Base-by-base conservation (phyloP, 352 stramenopile species). In the Phytopythium chamaehyphon region DNA sequence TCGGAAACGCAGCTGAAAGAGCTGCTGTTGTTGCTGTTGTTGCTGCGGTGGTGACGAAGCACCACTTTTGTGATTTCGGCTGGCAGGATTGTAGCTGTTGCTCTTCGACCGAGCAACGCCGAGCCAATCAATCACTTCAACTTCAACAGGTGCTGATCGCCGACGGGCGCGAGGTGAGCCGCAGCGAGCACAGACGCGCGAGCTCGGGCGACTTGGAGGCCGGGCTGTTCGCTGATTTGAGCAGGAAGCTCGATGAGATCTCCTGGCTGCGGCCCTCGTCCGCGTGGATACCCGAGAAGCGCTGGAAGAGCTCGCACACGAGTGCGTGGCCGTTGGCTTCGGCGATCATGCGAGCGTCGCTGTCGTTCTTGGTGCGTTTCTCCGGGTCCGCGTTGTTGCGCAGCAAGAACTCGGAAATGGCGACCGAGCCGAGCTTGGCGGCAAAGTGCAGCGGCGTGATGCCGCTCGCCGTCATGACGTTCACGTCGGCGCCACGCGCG, bases 371-470 rank as follows among this genome's bases (percentile, higher is more conserved):
- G 54, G 81, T 89, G 55, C 73, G 73, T 49, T 83, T 82, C 54
- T 79, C 62, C 0, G 71, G 74, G 55, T 90, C 74, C 1, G 78
- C 81, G 43, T 83, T 50, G 57, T 88, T 71, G n/a, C 73, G 66
- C 38, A 92, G 47, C 45, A 92, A 48, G 28, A 82, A 77, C 59
- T 88, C 69, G 6, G 73, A 76, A 26, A 88, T 76, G 38, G 67
- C 72, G 11, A 86, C 28, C 6, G 67, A 77, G 2, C 77, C 79
- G 36, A 89, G 57, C 40, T 87, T 86, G 55, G 76, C 82, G 1
- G 77, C 79, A 42, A 90, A 90, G 50, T 89, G 82, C 47, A 92
- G 65, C 40, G 79, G 82, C n/a, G 82, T 90, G 47, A 88, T 87
- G 42, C 76, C 76, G 46, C 69, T 86, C 36, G 60, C 61, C 0